Conservation (phyloP, 305 asterid species). For the Salvia sclarea region DNA sequence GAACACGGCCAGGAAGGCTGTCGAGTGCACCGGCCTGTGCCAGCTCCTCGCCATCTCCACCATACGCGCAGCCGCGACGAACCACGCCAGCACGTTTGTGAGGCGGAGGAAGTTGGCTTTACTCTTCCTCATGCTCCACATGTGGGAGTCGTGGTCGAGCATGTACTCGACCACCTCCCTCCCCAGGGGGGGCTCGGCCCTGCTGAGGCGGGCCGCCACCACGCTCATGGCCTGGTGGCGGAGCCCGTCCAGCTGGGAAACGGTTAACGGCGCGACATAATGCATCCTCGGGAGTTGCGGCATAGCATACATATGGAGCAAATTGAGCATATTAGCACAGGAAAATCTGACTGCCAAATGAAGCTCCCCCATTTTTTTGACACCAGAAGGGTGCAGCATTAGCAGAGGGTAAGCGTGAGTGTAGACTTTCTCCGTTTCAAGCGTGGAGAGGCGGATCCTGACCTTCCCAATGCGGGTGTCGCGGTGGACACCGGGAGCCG, state of each 20-base stretch:
- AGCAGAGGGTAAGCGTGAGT: constrained; percentile 66
- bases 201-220: constrained; percentile 54
- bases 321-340: constrained; percentile 51
- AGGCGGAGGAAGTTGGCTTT: constrained; percentile 65
- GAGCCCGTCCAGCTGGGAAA: constrained; percentile 62
- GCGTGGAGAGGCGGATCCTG: constrained; percentile 60
- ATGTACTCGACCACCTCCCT: constrained; percentile 67
- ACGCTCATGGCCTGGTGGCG: constrained; percentile 70
- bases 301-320: no score
- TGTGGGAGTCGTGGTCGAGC: constrained; percentile 64
- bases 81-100: no score
- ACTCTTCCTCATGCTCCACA: constrained; percentile 74
- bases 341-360: constrained; percentile 66
- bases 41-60: no score
- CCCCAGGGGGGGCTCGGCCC: constrained; percentile 65
- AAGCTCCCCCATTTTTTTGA: constrained; percentile 68
- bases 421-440: constrained; percentile 61
- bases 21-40: no score
- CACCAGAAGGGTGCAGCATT: constrained; percentile 60
- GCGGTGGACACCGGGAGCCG: no score
- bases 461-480: constrained; percentile 74
- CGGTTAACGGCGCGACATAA: constrained; percentile 54
- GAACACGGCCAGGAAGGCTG: no score
- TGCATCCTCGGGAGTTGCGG: constrained; percentile 70
- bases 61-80: no score